Base-by-base conservation (phyloP, 768 basidiomycete genomes). In the Lactarius tabidus region DNA sequence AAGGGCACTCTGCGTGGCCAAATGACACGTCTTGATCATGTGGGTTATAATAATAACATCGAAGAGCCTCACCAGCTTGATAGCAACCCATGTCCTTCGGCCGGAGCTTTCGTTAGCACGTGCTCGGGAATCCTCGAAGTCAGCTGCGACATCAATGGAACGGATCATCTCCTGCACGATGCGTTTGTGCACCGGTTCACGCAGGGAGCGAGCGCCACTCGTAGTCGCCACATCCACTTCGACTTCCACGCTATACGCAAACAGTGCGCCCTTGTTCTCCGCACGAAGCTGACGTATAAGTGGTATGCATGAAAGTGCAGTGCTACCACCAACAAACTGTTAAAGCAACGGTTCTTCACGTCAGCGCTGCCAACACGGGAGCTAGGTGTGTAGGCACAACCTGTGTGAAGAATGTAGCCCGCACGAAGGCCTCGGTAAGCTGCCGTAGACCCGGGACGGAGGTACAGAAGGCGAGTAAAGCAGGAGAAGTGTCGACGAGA, bases 321-420 rank as follows among this genome's bases (percentile, higher is more conserved):
- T 88, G 65, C 95, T 93, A 3, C 91, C 94, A 0, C 94, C 93
- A 1, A 95, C 94, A 69, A 96, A 98, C 88, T 93, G 70, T 26
- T 33, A 5, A 51, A 18, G 39, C 15, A 45, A 12, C 18, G 43
- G 23, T 45, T 28, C 33, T 23, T 43, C 14, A 14, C 38, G 33
- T 51, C 28, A 54, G 31, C 17, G 4, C 20, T 33, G 35, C 17
- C 17, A 39, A 36, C 48, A 54, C 57, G 20, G 14, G 41, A 35
- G 4, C 6, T 20, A 20, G 60, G 20, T 45, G 8, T 10, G 17
- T 36, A 59, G 29, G 45, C 66, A 81, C 35, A 67, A 89, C 90
- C 77, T 95, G 94, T 54, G 84, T 81, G 71, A 94, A 96, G 78
- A 97, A 96, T 0, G 94, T 95, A 12, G 80, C 75, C 48, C 91